Evolutionary conservation across 2,329 filamentous ascomycete genomes (phyloP).

Genomic region (Scedosporium apiospermum): DNA sequence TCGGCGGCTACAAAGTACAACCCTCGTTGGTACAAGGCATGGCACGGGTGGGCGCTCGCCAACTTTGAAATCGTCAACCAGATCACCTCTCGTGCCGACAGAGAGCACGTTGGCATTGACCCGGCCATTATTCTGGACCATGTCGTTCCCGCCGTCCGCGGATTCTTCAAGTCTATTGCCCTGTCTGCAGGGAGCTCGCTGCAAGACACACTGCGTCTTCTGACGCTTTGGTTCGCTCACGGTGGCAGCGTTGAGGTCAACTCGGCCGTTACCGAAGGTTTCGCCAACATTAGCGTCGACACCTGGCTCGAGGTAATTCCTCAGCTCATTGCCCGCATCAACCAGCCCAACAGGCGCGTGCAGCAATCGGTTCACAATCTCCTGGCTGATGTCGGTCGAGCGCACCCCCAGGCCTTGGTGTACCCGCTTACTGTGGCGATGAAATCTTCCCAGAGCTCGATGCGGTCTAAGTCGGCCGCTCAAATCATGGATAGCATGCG

Average conservation of each 20-base stretch:
- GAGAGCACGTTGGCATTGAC: conserved; percentile 33
- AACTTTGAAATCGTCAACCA: conserved; percentile 97
- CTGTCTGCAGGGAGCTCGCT: conserved; percentile 85
- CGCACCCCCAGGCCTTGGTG: conserved; percentile 90
- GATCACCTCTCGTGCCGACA: conserved; percentile 36
- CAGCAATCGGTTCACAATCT: conserved; percentile 87
- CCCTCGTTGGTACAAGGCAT: conserved; percentile 94
- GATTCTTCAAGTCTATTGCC: conserved; percentile 96
- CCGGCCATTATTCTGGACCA: conserved; percentile 69
- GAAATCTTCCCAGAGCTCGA: conserved; percentile 77
- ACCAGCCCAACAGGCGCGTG: conserved; percentile 83
- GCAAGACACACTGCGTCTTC: conserved; percentile 84
- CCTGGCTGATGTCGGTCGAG: conserved; percentile 82
- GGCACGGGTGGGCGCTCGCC: conserved; percentile 96
- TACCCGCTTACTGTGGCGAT: conserved; percentile 96
- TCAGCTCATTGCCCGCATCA: conserved; percentile 94
- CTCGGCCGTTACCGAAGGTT: conserved; percentile 78
- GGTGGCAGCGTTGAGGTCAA: conserved; percentile 85
- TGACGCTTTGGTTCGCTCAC: conserved; percentile 95
- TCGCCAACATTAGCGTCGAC: conserved; percentile 85
- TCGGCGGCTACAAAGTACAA: conserved; percentile 89
- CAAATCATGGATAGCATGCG: conserved; percentile 98
- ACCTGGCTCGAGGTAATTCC: conserved; percentile 98
- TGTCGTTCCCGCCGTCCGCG: conserved; percentile 87
- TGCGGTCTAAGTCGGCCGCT: conserved; percentile 76